Evolutionary conservation across 441 rosid species (phyloP), one percentile per base, ranked within the genome.

Genomic region (Adansonia gregorii): DNA sequence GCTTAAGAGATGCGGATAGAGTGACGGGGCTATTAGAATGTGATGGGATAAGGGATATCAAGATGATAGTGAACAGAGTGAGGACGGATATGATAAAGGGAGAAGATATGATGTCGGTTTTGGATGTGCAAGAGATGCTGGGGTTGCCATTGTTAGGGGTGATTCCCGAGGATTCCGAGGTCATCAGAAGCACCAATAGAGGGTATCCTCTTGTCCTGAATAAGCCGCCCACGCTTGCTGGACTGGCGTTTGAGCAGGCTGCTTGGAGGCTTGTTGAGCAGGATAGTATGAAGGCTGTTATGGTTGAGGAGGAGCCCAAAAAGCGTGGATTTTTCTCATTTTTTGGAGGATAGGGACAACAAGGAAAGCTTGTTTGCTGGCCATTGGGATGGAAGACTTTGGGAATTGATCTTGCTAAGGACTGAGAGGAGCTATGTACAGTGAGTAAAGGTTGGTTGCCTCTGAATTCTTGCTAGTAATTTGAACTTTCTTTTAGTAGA

Each of bases 261-360:
- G 99, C 98, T 6, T 95, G 99, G 99, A 89, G 99, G 79, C 92
- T 95, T 20, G 98, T 95, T 20, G 97, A 93, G 88, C 97, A 92
- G 87, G 98, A 95, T 82, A 93, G 93, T 49, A 93, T 95, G 98
- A 85, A 89, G 84, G 97, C 99, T 82, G 99, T 95, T 66, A 89
- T 95, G 97, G 74, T 92, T 31, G 98, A 95, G 86, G 98, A 93
- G 78, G 97, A 92, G 84, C 99, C 99, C 7, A 93, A 95, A 86
- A 93, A 87, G 76, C 88, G 90, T 0, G 96, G 99, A 0, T 90
- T 92, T 70, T 93, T 95, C 90, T 93, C 99, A 0, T 91, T 93
- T 78, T 92, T 93, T 67, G 98, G 98, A 24, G 91, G 90, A 22
- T 92, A 71, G 84, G 31, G 63, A 31, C 0, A 51, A 11, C 35